Evolutionary conservation across 139 green algal genomes (phyloP).

Genomic region (Chlamydomonas sp.): DNA sequence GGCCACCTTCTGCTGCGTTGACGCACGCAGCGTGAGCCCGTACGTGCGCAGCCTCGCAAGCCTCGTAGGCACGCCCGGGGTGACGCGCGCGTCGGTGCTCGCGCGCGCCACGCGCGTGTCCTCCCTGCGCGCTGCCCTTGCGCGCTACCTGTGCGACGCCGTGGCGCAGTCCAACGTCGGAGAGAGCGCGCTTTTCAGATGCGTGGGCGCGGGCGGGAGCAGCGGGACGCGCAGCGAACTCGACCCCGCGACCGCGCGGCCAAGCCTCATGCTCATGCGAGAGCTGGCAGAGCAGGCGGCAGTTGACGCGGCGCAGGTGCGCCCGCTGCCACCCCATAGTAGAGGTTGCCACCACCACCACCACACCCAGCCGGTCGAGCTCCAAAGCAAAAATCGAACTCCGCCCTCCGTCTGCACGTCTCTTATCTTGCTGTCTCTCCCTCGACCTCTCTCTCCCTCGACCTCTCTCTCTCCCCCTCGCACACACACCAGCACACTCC

Average conservation of each 20-base stretch:
- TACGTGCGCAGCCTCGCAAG: constrained; percentile 10
- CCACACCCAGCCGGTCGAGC: too few relatives aligned
- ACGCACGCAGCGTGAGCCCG: constrained; percentile 19
- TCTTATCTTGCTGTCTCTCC: too few relatives aligned
- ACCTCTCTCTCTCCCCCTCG: too few relatives aligned
- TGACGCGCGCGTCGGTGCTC: constrained; percentile 15
- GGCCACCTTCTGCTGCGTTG: constrained; percentile 24
- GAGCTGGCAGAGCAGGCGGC: constrained; percentile 35
- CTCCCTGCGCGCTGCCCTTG: constrained; percentile 30
- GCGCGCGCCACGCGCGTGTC: constrained; percentile 15
- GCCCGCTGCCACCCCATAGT: too few relatives aligned
- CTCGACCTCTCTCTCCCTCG: too few relatives aligned
- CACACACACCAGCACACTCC: too few relatives aligned
- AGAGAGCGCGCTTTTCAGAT: constrained; percentile 4
- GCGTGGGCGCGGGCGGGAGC: constrained; percentile 9
- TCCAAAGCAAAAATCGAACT: too few relatives aligned
- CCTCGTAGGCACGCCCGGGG: background rate
- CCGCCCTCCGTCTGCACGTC: too few relatives aligned
- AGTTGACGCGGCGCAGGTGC: constrained; percentile 17
- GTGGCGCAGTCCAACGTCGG: background rate
- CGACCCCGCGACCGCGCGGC: constrained; percentile 31
- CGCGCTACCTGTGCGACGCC: constrained; percentile 31
- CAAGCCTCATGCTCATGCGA: constrained; percentile 40
- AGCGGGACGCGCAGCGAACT: constrained; percentile 16
- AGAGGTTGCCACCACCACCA: too few relatives aligned